A percentile compares a stretch with the other conserved stretches of the same genome.
phyloP scores from a whole-genome alignment of 805 yeast species.

The Kodamaea neixiangensis region DNA sequence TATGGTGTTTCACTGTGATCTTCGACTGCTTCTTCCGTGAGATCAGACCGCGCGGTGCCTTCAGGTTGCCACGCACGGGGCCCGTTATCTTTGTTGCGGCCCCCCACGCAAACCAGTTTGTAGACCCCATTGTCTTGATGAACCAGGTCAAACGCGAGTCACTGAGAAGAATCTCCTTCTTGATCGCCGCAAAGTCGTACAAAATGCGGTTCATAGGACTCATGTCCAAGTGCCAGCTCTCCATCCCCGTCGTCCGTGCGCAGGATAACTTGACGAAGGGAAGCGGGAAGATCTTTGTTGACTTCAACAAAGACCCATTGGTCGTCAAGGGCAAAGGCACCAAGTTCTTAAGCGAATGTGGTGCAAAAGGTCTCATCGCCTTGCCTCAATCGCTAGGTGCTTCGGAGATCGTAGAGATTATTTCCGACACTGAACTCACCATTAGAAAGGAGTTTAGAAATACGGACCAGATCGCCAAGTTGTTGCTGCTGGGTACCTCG shows the following conservation, averaged over 20 bases:
- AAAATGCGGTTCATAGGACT: constrained; percentile 67
- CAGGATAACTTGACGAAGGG: constrained; percentile 78
- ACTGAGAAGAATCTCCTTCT: constrained; percentile 70
- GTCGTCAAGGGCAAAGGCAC: constrained; percentile 68
- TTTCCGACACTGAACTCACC: constrained; percentile 68
- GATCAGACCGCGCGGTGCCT: constrained; percentile 86
- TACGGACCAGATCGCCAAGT: constrained; percentile 41
- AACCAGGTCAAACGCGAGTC: constrained; percentile 71
- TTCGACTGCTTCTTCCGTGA: constrained; percentile 81
- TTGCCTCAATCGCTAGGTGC: constrained; percentile 79
- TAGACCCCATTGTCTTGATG: constrained; percentile 78
- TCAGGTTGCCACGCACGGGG: constrained; percentile 65
- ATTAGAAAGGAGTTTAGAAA: constrained; percentile 71
- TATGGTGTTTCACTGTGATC: constrained; percentile 39
- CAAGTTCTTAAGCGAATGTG: constrained; percentile 61
- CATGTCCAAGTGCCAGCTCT: constrained; percentile 70
- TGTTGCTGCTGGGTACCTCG: constrained; percentile 52
- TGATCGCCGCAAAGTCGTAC: constrained; percentile 83
- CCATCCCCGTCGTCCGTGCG: constrained; percentile 91
- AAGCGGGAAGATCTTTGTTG: constrained; percentile 63
- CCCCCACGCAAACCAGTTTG: constrained; percentile 96
- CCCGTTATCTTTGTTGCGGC: constrained; percentile 94
- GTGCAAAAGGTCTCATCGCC: constrained; percentile 66
- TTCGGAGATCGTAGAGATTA: constrained; percentile 64
- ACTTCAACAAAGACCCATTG: constrained; percentile 52